Evolutionary conservation across 177 flowering plant species (phyloP).

Genomic region (Vitis hybrid): DNA sequence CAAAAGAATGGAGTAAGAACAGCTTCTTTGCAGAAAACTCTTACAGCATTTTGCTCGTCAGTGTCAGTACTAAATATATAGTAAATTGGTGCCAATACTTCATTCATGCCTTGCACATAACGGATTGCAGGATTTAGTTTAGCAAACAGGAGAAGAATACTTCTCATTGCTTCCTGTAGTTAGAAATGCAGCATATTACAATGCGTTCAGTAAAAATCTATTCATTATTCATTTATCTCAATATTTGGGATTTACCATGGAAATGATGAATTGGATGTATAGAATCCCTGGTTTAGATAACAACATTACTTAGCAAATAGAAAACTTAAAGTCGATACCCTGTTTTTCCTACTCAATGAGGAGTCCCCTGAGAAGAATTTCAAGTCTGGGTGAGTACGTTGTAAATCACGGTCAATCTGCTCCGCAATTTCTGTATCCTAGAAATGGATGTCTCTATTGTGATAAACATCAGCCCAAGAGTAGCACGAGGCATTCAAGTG

Average conservation of each 20-base stretch:
- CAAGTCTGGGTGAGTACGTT: slow-evolving; percentile 68
- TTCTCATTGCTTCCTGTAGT: slow-evolving; percentile 70
- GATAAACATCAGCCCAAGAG: slow-evolving; percentile 7
- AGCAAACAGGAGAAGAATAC: slow-evolving; percentile 68
- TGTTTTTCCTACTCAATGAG: slow-evolving; percentile 39
- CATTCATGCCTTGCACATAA: slow-evolving; percentile 89
- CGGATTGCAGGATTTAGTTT: slow-evolving; percentile 72
- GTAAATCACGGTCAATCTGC: slow-evolving; percentile 76
- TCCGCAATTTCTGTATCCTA: slow-evolving; percentile 61
- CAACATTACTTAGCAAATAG: neutral
- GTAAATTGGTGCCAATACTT: slow-evolving; percentile 72
- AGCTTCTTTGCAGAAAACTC: slow-evolving; percentile 16
- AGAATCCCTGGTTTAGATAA: too few relatives aligned
- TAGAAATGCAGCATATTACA: neutral
- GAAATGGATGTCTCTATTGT: slow-evolving; percentile 10
- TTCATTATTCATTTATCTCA: neutral
- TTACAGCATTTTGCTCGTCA: slow-evolving; percentile 56
- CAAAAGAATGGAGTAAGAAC: neutral
- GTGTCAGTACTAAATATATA: slow-evolving; percentile 56
- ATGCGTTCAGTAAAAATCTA: slow-evolving; percentile 1
- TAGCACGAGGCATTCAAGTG: neutral
- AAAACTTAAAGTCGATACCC: slow-evolving; percentile 30
- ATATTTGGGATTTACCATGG: neutral
- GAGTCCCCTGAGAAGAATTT: slow-evolving; percentile 63
- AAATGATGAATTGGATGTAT: neutral